phyloP scores from a whole-genome alignment of 2,329 filamentous ascomycete genomes.

The Colletotrichum sojae region DNA sequence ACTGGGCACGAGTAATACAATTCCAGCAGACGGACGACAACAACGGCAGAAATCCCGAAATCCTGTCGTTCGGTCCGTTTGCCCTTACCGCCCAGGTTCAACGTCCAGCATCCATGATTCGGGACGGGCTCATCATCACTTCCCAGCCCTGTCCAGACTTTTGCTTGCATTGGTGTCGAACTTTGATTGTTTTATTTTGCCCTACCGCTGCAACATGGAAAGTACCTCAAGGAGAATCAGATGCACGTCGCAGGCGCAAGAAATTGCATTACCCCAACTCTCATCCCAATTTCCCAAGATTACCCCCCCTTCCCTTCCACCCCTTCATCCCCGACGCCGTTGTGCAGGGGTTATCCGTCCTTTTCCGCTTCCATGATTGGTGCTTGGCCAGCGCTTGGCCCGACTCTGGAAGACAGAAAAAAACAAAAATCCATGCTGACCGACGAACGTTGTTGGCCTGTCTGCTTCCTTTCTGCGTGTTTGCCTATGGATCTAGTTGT shows the following conservation, averaged over 20 bases:
- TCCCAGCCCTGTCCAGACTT: not conserved
- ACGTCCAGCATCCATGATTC: not conserved
- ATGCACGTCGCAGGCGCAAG: constrained; percentile 23
- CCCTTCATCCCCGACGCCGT: not conserved
- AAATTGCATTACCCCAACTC: constrained; percentile 32
- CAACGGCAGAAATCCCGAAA: not conserved
- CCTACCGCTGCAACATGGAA: not conserved
- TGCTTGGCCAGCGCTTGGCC: constrained; percentile 33
- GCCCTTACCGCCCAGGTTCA: not conserved
- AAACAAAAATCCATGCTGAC: not conserved
- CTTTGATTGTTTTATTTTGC: not conserved
- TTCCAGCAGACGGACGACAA: not conserved
- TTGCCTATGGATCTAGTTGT: not conserved
- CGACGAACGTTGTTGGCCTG: too few relatives aligned
- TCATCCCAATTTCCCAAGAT: constrained; percentile 28
- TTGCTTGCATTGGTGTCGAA: not conserved
- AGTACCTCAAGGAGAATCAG: not conserved
- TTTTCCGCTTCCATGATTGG: constrained; percentile 32
- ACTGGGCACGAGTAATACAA: constrained; percentile 3
- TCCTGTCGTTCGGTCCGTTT: constrained; percentile 18
- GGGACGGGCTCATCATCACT: not conserved
- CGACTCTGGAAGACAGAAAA: not conserved
- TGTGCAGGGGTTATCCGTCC: constrained; percentile 29
- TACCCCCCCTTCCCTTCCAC: constrained; percentile 4
- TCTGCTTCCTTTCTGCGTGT: not conserved